Base-by-base conservation (phyloP, 768 basidiomycete genomes). In the Rhodotorula graminis region DNA sequence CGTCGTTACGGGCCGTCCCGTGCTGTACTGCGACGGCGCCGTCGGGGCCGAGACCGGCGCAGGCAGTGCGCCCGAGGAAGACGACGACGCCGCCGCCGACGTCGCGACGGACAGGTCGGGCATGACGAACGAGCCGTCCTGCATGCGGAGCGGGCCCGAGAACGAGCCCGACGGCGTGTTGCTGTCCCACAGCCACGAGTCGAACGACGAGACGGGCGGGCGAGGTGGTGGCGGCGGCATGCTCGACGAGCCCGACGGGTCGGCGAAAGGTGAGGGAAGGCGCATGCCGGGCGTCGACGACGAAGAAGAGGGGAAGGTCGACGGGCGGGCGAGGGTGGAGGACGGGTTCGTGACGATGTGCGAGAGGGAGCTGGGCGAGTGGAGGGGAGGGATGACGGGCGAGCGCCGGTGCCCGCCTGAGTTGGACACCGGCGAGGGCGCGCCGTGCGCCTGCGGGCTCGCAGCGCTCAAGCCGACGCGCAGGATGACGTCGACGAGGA, bases 401-500 rank as follows among this genome's bases (percentile, higher is more conserved):
- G 64, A 65, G 29, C 64, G 64, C 46, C 40, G 57, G 29, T 65
- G 40, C 9, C 27, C 40, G 12, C 9, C 10, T 2, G 9, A 18
- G 37, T 4, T 33, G 47, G 49, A 58, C 33, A 49, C 61, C 21
- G 53, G 67, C 37, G 33, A 27, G 15, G 46, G 25, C 2, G 19
- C 56, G 15, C 14, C 15, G n/a, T 56, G 55, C 25, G 42, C 23
- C 12, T 50, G 33, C 25, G 62, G 68, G 8, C 56, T 58, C 19
- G 61, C 40, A 14, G 56, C 68, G 15, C 42, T 27, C 0, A 71
- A 27, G 0, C 73, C 73, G n/a, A 69, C 73, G 29, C 64, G 57
- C 27, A 70, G 69, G 62, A 74, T 74, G 42, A 67, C 67, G 60
- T 71, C 65, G 44, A 73, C 55, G 31, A 73, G 64, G 33, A 69